Evolutionary conservation across 2,329 filamentous ascomycete genomes (phyloP), one percentile per base, ranked within the genome.

Genomic region (Apiospora marii): DNA sequence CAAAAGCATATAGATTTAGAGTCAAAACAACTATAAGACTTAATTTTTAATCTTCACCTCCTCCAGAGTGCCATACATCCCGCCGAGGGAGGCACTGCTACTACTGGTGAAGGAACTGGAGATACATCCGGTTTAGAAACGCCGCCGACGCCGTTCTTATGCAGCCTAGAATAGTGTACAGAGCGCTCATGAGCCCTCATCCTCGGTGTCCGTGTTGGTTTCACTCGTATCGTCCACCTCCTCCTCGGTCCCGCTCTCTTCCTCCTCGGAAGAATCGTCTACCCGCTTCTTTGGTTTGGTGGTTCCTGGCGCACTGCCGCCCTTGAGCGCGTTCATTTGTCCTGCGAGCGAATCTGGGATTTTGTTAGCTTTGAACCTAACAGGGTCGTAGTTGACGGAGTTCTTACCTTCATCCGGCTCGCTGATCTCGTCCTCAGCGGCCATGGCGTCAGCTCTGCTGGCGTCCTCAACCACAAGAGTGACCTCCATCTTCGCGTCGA

Each of bases 351-450:
- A 95, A 84, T 97, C 94, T 97, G 75, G 73, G 78, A 75, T 73
- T 72, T 73, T 70, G 72, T 83, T 76, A 83, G 79, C 72, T 53
- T 72, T 53, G 41, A 70, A 67, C 67, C 70, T 72, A 30, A 19
- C 41, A 27, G 61, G 69, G 67, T 70, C 48, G 58, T 41, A 27
- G 75, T 72, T 69, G 71, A 67, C 64, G 27, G 67, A 58, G 22
- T 69, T 87, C 92, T 87, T 88, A 98, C 96, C 96, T 87, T 99
- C 96, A 75, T 98, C 96, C 48, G 97, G 96, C 82, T 99, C 96
- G 81, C 94, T 97, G 76, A 99, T 99, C 73, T 99, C 96, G 78
- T 98, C 96, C 77, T 98, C 95, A 68, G 92, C 93, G 70, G 90
- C 90, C 80, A 97, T 92, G 76, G 92, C 90, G 27, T 90, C 92